Base-by-base conservation (phyloP, 1,284 basidiomycete genomes). In the Leccinum huronense region DNA sequence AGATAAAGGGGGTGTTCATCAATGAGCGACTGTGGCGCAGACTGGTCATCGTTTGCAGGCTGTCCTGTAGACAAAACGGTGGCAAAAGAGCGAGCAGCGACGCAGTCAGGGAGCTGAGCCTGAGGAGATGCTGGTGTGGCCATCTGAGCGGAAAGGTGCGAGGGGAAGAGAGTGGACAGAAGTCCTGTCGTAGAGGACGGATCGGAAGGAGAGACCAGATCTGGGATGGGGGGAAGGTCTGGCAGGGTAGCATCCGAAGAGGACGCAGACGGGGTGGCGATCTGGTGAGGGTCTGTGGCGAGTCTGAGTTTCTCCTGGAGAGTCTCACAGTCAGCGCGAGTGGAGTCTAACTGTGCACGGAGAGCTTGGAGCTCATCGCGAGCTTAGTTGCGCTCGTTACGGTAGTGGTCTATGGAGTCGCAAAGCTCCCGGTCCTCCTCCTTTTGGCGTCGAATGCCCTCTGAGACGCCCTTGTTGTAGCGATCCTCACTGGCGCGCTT, bases 11-110 rank as follows among this genome's bases (percentile, higher is more conserved):
- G 34, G 2, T 65, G 60, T n/a, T 67, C 73, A 19, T 77, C 74
- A 61, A 63, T 23, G 63, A 73, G 58, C 7, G 71, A 66, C 58
- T 71, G 72, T 36, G 65, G 62, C 7, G 30, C 10, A 7, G 60
- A n/a, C 38, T 77, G 70, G 40, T 76, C 76, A 27, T 74, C 75
- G 30, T 60, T 67, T 1, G 27, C n/a, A 51, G 64, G 40, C 60
- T 75, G 75, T n/a, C 75, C 74, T 45, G 76, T 55, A 61, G 75
- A 75, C 11, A 75, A 63, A 8, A 75, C 76, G 55, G 74, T 69
- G 45, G 74, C 75, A 8, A 75, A 77, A n/a, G 74, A 77, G 63
- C 76, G 76, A 42, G 75, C 75, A 53, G 73, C 73, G 0, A 77
- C 75, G 59, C 72, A 77, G 56, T 75, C 74, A 33, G 74, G 74